A percentile compares a stretch with the other conserved stretches of the same genome.
Evolutionary conservation across 805 yeast genomes (phyloP).

Genomic region (Cyberlindnera xylosilytica): DNA sequence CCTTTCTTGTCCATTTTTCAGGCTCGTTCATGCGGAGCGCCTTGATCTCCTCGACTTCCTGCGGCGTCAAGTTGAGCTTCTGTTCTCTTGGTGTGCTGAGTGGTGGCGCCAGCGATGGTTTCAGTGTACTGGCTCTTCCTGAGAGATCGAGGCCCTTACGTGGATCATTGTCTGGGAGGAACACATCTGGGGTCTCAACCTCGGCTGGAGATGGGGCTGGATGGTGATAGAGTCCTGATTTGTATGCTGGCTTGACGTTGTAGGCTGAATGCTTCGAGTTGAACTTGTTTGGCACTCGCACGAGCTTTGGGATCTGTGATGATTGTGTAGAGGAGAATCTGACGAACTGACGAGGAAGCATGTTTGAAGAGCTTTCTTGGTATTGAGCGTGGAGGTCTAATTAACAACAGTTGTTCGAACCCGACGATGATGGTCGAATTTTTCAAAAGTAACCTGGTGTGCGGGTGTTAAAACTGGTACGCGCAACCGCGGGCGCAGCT

Average conservation of each 20-base stretch:
- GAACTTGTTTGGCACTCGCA: constrained; percentile 50
- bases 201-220: constrained; percentile 62
- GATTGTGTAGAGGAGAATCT: constrained; percentile 10
- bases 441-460: not conserved
- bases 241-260: constrained; percentile 49
- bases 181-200: constrained; percentile 62
- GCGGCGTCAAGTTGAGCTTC: constrained; percentile 54
- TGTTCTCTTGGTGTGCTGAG: constrained; percentile 37
- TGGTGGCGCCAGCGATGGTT: constrained; percentile 32
- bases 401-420: too few species aligned
- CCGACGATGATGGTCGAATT: not conserved
- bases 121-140: constrained; percentile 16
- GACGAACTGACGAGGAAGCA: constrained; percentile 3
- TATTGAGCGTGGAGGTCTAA: too few species aligned
- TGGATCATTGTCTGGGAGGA: constrained; percentile 60
- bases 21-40: constrained; percentile 58
- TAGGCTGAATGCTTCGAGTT: constrained; percentile 62
- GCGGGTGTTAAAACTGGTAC: not conserved
- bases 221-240: constrained; percentile 54
- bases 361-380: not conserved
- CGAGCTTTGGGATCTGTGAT: constrained; percentile 11
- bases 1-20: constrained; percentile 56
- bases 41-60: constrained; percentile 54
- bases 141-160: constrained; percentile 40
- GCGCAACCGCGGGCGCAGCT: not conserved